Evolutionary conservation across 2,329 filamentous ascomycete genomes (phyloP).

Genomic region (Ophiocordyceps sinensis): DNA sequence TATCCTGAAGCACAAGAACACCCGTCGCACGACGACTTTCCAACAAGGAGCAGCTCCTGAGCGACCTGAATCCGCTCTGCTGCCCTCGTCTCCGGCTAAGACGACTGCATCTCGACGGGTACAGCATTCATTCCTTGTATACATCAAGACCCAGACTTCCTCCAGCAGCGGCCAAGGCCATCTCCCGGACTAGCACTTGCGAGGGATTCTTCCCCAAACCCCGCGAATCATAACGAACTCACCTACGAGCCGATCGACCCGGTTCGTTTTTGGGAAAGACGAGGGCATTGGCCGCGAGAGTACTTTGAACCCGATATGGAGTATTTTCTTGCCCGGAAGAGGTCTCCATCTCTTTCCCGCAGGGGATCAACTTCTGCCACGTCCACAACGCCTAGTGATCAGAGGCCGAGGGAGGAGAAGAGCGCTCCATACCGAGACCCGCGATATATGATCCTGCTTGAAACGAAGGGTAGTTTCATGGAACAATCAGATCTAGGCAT

Average conservation of each 20-base stretch:
- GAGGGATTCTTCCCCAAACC: background rate
- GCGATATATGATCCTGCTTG: constrained; percentile 21
- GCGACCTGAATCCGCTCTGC: background rate
- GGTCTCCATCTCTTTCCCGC: background rate
- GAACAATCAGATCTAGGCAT: constrained; percentile 16
- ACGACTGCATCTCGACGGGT: no score
- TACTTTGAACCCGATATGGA: constrained; percentile 1
- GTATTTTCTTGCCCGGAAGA: background rate
- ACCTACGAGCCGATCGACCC: background rate
- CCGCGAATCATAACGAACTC: no score
- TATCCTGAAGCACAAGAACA: no score
- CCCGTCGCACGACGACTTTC: background rate
- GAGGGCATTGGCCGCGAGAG: constrained; percentile 4
- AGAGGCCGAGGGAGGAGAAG: constrained; percentile 23
- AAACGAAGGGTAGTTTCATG: constrained; percentile 27
- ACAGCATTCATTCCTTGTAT: background rate
- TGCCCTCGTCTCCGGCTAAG: no score
- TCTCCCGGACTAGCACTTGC: background rate
- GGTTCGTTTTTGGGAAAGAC: constrained; percentile 2
- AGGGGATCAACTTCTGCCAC: constrained; percentile 3
- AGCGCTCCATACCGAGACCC: constrained; percentile 19
- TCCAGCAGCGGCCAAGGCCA: constrained; percentile 2
- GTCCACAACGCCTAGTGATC: constrained; percentile 19
- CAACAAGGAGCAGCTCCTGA: background rate
- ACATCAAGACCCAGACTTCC: background rate